Base-by-base conservation (phyloP, 164 flowering plant species). In the Buxus sempervirens region DNA sequence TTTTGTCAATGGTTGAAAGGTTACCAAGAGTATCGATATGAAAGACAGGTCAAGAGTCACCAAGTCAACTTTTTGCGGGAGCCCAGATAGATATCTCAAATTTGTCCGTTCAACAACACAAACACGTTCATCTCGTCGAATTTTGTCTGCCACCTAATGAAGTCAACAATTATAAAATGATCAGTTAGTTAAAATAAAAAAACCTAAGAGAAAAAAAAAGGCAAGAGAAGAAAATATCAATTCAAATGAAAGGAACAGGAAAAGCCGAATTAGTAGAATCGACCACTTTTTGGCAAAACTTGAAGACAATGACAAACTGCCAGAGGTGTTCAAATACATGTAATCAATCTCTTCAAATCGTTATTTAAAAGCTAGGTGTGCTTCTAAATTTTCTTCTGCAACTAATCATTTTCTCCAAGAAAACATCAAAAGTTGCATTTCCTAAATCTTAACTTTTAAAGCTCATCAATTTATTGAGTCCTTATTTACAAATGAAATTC, bases 31-130 rank as follows among this genome's bases (percentile, higher is more conserved):
- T 75, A 93, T 90, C 60, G 99, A 96, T 71, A 93, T 96, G 79
- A 96, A 96, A 18, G 99, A 92, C 63, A 96, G 97, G 77, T 96
- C 99, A 66, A 93, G 75, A 15, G 99, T 90, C 75, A 96, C 99
- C 81, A 96, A 75, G 80, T 96, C 93, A 75, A 96, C 99, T 74
- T 88, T 89, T 60, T 90, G 97, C 15, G 99, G 98, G 26, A 96
- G 97, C 60, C 69, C 87, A 62, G 96, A 14, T 56, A 96, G 92
- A 75, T 92, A 86, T 87, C 99, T 89, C 60, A 96, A 82, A 70
- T 96, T 96, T 64, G 96, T 96, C 61, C 99, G 66, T 66, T 96
- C 98, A 62, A 93, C 85, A 38, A 96, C 87, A 75, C 73, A 78
- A 54, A 93, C 99, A 56, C 92, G 92, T 41, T 84, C 86, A 77